Base-by-base conservation (phyloP, 805 yeast genomes). In the Nakazawaea peltata region DNA sequence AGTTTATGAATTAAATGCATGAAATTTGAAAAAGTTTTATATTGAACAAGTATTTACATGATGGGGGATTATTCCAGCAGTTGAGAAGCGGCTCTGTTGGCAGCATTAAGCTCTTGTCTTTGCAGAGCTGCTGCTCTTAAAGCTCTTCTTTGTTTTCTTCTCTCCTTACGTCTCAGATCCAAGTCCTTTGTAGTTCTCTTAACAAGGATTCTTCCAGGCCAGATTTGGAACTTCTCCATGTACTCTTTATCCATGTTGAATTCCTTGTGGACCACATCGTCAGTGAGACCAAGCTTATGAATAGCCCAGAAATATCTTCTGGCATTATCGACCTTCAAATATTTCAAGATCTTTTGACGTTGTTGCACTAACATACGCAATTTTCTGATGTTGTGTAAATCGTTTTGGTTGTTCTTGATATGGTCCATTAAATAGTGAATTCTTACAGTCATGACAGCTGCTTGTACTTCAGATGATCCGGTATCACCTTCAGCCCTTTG, bases 401-500 rank as follows among this genome's bases (percentile, higher is more conserved):
- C 97, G 54, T 87, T 81, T 45, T 76, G 79, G 52, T 77, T 67
- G 33, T 72, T 67, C 46, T 71, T 68, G 37, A 82, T 69, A 51
- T 88, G 96, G 29, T 74, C 70, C 63, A 84, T 84, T 42, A 84
- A 65, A 44, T 74, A 77, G 45, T 81, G 83, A 46, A 92, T 85
- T 49, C 74, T 74, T 32, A 85, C 79, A 0, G 97, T 86, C 62
- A 80, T 62, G 19, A 84, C 71, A 2, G 97, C 97, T 2, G 97
- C 96, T 59, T 88, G 97, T 18, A 88, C 96, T 60, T 90, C 97
- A 36, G 94, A 77, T 2, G 95, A 84, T 3, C 95, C 97, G 1
- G 96, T 84, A 55, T 92, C 97, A 36, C 95, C 95, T 30, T 78
- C 86, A 44, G 71, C 68, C 49, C 95, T 69, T 47, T 75, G 77